Base-by-base conservation (phyloP, 2,329 filamentous ascomycete genomes). In the Ambrosiella beaveri region DNA sequence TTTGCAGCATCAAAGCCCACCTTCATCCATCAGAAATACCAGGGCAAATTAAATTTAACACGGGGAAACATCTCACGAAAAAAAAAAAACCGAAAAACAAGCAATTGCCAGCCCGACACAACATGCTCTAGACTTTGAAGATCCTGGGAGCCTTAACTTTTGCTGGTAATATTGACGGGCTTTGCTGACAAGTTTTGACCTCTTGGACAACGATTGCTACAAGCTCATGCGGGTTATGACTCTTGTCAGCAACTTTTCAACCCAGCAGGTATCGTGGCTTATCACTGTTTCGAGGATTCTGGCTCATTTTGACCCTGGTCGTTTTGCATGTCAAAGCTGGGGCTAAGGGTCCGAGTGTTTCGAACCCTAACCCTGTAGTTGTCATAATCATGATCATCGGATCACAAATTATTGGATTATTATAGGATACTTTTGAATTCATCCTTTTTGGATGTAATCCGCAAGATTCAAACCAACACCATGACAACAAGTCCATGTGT, bases 251-350 rank as follows among this genome's bases (percentile, higher is more conserved):
- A 17, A 47, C 13, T 47, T 41, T 12, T 47, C 44, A 47, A n/a
- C 7, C 11, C 12, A 11, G 47, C 50, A 53, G 36, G 17, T 53
- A 27, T 53, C n/a, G 15, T 54, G n/a, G n/a, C 36, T 54, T 37
- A 36, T 54, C 19, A 15, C 44, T 17, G n/a, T 17, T 15, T 17
- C 19, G 44, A 17, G 19, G 5, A 6, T 8, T 47, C 44, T 47
- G 44, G 51, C 36, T 54, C 51, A 54, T 54, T 54, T 54, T 54
- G 17, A 54, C 51, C 51, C 51, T 54, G 51, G 51, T 54, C n/a
- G 12, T 11, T 38, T 13, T 53, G 37, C 27, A 15, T 40, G 36
- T 54, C 12, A 39, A 54, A 38, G 37, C 27, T 15, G 44, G n/a
- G 44, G 17, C 44, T 13, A 7, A n/a, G n/a, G 40, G 44, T 47